These are phyloP conservation scores for Endoconidiophora polonica DNA, from an alignment of 2,329 filamentous ascomycete species.

Conservation along the genomic window DNA sequence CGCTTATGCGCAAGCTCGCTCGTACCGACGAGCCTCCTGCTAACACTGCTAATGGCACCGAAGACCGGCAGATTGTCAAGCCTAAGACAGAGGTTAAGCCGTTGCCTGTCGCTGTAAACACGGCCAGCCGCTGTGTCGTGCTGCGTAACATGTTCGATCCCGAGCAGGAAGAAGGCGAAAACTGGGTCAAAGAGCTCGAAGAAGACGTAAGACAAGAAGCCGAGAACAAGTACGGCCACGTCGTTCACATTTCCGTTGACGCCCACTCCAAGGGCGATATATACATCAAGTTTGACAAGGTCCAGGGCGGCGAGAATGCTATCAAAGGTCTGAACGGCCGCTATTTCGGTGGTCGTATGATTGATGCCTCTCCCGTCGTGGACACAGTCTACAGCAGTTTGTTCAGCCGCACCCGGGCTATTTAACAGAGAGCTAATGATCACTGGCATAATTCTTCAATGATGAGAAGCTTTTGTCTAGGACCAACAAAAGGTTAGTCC, in stretches of 20 bases:
- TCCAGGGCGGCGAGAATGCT: conserved; percentile 89
- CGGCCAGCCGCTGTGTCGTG: conserved; percentile 84
- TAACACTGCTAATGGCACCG: conserved; percentile 32
- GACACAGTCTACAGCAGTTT: conserved; percentile 97
- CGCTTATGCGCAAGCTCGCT: conserved; percentile 95
- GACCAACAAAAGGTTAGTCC: not conserved
- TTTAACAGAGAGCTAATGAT: conserved; percentile 32
- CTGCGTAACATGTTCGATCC: conserved; percentile 93
- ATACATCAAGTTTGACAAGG: conserved; percentile 94
- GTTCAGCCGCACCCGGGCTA: conserved; percentile 72
- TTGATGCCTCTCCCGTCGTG: conserved; percentile 88
- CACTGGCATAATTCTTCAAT: conserved; percentile 7
- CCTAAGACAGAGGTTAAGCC: conserved; percentile 66
- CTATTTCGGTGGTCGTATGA: conserved; percentile 84
- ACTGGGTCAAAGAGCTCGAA: conserved; percentile 86
- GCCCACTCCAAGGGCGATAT: conserved; percentile 89
- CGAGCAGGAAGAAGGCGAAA: conserved; percentile 72
- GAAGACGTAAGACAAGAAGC: conserved; percentile 87
- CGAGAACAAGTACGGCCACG: conserved; percentile 86
- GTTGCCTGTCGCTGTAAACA: conserved; percentile 71
- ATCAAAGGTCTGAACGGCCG: conserved; percentile 95
- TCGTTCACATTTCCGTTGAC: conserved; percentile 93
- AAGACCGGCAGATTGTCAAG: conserved; percentile 56
- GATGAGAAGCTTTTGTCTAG: conserved; percentile 5
- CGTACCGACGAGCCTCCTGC: conserved; percentile 69